Evolutionary conservation across 495 filamentous ascomycete species (phyloP).

Genomic region (Venustampulla echinocandica): DNA sequence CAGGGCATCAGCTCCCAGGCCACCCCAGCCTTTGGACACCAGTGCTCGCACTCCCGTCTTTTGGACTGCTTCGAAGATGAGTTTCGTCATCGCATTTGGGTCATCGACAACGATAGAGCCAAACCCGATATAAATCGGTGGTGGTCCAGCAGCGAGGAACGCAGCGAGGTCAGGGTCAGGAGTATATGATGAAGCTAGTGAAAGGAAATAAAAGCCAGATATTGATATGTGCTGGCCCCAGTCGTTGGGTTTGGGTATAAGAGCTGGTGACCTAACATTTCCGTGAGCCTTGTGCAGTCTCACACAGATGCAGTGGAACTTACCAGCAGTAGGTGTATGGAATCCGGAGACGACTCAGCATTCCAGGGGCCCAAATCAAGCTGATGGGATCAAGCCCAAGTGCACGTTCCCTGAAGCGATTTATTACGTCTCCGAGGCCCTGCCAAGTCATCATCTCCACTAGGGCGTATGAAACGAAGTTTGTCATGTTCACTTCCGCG

Average conservation of each 20-base stretch:
- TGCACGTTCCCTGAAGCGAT: slow-evolving; percentile 57
- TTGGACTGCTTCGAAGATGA: slow-evolving; percentile 60
- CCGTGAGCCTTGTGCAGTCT: not conserved
- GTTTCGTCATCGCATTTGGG: slow-evolving; percentile 53
- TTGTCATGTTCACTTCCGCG: slow-evolving; percentile 48
- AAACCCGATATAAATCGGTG: slow-evolving; percentile 75
- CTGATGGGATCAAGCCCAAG: slow-evolving; percentile 60
- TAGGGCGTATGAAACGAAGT: slow-evolving; percentile 65
- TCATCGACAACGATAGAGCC: slow-evolving; percentile 77
- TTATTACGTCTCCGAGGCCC: slow-evolving; percentile 68
- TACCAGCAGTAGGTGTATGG: slow-evolving; percentile 75
- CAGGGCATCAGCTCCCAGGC: slow-evolving; percentile 53
- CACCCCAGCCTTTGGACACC: slow-evolving; percentile 76
- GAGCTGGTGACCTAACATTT: slow-evolving; percentile 49
- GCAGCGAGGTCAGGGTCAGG: slow-evolving; percentile 51
- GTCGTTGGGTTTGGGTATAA: slow-evolving; percentile 72
- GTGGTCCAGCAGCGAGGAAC: slow-evolving; percentile 58
- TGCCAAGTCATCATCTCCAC: slow-evolving; percentile 80
- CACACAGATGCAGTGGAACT: slow-evolving; percentile 1
- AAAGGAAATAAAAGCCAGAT: slow-evolving; percentile 67
- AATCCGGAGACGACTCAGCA: slow-evolving; percentile 54
- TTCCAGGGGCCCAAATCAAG: slow-evolving; percentile 55
- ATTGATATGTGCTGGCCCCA: slow-evolving; percentile 66
- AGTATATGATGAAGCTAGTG: slow-evolving; percentile 52
- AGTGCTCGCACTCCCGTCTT: slow-evolving; percentile 60